Evolutionary conservation across 139 green algal genomes (phyloP).

Genomic region (Coelastrella sp.): DNA sequence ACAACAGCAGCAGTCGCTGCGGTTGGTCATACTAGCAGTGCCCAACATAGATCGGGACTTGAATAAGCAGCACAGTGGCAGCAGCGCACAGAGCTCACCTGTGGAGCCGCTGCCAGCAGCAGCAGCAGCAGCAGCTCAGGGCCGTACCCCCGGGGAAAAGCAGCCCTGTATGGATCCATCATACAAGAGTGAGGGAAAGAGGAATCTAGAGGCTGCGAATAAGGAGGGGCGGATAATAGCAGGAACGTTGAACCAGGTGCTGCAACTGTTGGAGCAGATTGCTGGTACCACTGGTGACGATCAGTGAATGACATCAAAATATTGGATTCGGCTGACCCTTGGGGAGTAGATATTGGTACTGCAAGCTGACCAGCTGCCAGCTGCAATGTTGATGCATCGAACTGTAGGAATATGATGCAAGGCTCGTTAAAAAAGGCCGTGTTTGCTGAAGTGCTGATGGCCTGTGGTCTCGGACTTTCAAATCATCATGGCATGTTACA

Average conservation of each 20-base stretch:
- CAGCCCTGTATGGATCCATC: neutral
- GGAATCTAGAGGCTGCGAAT: neutral
- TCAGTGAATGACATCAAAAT: no score
- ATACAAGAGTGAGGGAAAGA: neutral
- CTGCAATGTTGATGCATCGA: no score
- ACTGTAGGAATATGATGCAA: no score
- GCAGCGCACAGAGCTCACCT: neutral
- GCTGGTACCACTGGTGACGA: neutral
- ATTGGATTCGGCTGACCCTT: no score
- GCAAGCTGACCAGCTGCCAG: no score
- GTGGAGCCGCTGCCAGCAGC: neutral
- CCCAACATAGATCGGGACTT: slow-evolving; percentile 2
- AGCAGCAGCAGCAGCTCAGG: neutral
- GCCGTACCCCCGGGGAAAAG: neutral
- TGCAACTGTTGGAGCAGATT: slow-evolving; percentile 26
- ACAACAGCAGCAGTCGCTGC: neutral
- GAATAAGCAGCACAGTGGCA: neutral
- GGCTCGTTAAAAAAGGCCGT: no score
- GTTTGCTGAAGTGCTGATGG: no score
- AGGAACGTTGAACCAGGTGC: slow-evolving; percentile 25
- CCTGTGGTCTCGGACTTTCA: no score
- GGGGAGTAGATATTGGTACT: no score
- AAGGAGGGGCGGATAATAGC: neutral
- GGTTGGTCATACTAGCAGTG: neutral
- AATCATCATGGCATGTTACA: no score